Percentiles rank a stretch among this genome's conserved stretches.
Conservation (phyloP, 805 yeast species). For the Starmera caribaea region DNA sequence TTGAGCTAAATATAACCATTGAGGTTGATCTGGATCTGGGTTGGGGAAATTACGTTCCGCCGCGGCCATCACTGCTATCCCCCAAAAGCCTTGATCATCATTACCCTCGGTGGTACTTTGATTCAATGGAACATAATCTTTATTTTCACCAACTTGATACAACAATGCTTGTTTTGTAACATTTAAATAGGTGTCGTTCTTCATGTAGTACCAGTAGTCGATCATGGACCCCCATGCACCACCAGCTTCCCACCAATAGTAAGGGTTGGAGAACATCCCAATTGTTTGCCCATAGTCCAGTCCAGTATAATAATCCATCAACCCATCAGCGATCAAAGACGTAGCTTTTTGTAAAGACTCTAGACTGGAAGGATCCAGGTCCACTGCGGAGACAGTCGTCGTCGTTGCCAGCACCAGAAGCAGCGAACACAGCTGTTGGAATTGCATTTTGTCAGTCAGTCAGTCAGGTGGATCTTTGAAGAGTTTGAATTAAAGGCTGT, state of each 20-base stretch:
- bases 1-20: conserved; percentile 79
- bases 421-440: too few species aligned
- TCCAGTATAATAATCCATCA: conserved; percentile 78
- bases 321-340: conserved; percentile 53
- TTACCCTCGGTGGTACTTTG: conserved; percentile 93
- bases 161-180: conserved; percentile 51
- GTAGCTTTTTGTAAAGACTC: conserved; percentile 36
- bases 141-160: conserved; percentile 64
- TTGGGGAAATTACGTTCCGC: conserved; percentile 81
- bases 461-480: too few species aligned
- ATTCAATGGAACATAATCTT: conserved; percentile 78
- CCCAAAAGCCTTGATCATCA: conserved; percentile 98
- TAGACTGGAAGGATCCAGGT: conserved; percentile 1
- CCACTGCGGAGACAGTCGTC: not conserved
- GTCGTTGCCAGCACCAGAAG: too few species aligned
- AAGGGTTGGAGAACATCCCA: conserved; percentile 84
- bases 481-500: too few species aligned
- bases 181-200: conserved; percentile 57
- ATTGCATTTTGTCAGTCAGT: too few species aligned
- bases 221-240: conserved; percentile 87
- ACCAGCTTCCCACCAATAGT: conserved; percentile 99
- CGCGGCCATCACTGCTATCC: conserved; percentile 83
- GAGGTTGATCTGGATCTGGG: conserved; percentile 50
- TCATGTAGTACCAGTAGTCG: conserved; percentile 65
- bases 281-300: conserved; percentile 59